phyloP scores from a whole-genome alignment of 2,329 filamentous ascomycete genomes.

The Corinectria fuckeliana region DNA sequence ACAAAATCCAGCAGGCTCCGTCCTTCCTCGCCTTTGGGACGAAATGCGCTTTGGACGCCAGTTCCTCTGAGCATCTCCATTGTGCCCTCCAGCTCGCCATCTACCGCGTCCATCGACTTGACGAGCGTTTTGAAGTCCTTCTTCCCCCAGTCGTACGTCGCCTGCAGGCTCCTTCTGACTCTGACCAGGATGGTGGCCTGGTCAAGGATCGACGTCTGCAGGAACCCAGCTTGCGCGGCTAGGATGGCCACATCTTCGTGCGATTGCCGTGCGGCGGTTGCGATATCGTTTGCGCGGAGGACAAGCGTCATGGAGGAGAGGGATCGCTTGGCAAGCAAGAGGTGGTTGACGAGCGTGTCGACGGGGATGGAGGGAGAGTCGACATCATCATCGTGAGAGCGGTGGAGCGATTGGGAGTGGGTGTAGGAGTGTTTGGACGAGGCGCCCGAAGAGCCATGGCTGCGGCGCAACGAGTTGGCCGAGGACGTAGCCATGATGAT shows the following conservation, averaged over 20 bases:
- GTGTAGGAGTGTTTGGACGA: constrained; percentile 43
- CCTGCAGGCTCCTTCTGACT: constrained; percentile 58
- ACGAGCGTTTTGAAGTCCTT: constrained; percentile 68
- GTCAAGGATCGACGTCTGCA: constrained; percentile 66
- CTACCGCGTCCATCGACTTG: constrained; percentile 69
- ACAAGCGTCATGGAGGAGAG: constrained; percentile 84
- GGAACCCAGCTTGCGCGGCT: constrained; percentile 71
- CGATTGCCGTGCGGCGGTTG: constrained; percentile 74
- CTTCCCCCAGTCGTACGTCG: constrained; percentile 64
- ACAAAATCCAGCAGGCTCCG: constrained; percentile 78
- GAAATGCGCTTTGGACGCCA: constrained; percentile 67
- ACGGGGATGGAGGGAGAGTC: constrained; percentile 50
- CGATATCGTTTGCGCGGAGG: constrained; percentile 85
- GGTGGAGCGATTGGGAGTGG: constrained; percentile 25
- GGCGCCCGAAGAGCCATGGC: constrained; percentile 45
- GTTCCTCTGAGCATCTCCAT: constrained; percentile 70
- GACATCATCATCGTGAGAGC: constrained; percentile 28
- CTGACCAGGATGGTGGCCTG: constrained; percentile 60
- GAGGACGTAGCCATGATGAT: constrained; percentile 46
- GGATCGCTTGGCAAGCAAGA: constrained; percentile 86
- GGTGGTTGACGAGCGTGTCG: constrained; percentile 81
- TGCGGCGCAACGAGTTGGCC: constrained; percentile 44
- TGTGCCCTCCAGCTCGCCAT: constrained; percentile 68
- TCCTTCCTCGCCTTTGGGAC: constrained; percentile 62
- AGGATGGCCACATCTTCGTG: constrained; percentile 82